Conservation (phyloP, 192 early-diverging fungal genomes). For the Coemansia sp. region DNA sequence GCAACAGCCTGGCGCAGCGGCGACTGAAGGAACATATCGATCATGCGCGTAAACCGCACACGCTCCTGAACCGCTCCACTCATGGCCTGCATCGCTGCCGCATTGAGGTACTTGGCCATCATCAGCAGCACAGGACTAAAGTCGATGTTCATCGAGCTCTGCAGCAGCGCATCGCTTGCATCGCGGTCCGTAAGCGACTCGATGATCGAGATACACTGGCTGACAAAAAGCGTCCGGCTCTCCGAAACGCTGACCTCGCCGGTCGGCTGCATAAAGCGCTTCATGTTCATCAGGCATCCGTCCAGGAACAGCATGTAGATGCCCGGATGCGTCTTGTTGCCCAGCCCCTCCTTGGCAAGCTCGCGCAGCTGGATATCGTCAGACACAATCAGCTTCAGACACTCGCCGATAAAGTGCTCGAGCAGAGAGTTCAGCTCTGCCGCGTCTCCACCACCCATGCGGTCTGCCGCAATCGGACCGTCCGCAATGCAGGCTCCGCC, state of each 20-base stretch:
- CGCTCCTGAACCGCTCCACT: conserved; percentile 50
- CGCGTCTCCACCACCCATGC: conserved; percentile 43
- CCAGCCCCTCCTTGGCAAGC: conserved; percentile 51
- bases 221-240: conserved; percentile 55
- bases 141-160: conserved; percentile 50
- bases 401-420: conserved; percentile 56
- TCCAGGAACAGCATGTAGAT: conserved; percentile 56
- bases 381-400: conserved; percentile 51
- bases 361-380: conserved; percentile 56
- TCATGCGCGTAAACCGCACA: conserved; percentile 46
- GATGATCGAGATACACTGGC: conserved; percentile 54
- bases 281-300: conserved; percentile 48
- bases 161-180: conserved; percentile 40
- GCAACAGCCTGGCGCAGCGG: conserved; percentile 48
- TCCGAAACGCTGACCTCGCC: conserved; percentile 55
- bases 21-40: conserved; percentile 50
- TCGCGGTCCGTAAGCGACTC: conserved; percentile 50
- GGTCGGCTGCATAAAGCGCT: conserved; percentile 49
- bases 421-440: conserved; percentile 53
- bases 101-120: conserved; percentile 53
- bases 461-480: conserved; percentile 24
- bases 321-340: conserved; percentile 55
- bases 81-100: conserved; percentile 29
- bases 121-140: conserved; percentile 49
- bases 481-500: conserved; percentile 50